Evolutionary conservation across 2,329 filamentous ascomycete species (phyloP), one percentile per base, ranked within the genome.

Genomic region (Chaetomiaceae sp.): DNA sequence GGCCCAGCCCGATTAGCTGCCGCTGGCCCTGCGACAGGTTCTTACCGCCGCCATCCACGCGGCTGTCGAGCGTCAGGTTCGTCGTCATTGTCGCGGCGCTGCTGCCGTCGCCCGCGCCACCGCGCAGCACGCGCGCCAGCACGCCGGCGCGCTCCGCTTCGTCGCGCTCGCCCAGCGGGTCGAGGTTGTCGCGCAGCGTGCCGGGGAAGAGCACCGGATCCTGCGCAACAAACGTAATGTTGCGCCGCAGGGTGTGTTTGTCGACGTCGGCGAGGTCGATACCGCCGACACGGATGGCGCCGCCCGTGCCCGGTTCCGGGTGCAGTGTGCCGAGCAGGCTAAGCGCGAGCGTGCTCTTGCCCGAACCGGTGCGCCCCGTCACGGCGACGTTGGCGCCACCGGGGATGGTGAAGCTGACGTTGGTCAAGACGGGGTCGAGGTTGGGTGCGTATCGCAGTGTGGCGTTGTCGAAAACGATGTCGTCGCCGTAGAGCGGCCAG

Each of bases 351-450:
- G 89, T 95, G 22, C 84, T 90, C 66, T 96, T 96, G 14, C 89
- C 89, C 0, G 86, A 93, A 0, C 87, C 84, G 0, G 90, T 95
- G 29, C 89, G 81, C 1, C 89, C 89, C 1, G 91, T 83, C 6
- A 95, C 78, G 0, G 77, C 76, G 32, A 78, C 79, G 0, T 75
- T 80, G 8, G 76, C 70, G 1, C 77, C 76, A 3, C 75, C 76
- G 0, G 86, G 85, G 42, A 95, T 88, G 2, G 73, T 78, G 50
- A 95, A 81, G 0, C 78, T 80, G 22, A 94, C 72, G 36, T 83
- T 71, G 7, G 72, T 68, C 1, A 95, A 67, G 0, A 88, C 85
- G 0, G 85, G 82, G 0, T 89, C 85, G 0, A 94, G 76, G 48
- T 85, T 78, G 1, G 84, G 79, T 6, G 87, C 88, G 56, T 95